Evolutionary conservation across 23 red algal species (phyloP).

Genomic region (Gracilaria caudata): DNA sequence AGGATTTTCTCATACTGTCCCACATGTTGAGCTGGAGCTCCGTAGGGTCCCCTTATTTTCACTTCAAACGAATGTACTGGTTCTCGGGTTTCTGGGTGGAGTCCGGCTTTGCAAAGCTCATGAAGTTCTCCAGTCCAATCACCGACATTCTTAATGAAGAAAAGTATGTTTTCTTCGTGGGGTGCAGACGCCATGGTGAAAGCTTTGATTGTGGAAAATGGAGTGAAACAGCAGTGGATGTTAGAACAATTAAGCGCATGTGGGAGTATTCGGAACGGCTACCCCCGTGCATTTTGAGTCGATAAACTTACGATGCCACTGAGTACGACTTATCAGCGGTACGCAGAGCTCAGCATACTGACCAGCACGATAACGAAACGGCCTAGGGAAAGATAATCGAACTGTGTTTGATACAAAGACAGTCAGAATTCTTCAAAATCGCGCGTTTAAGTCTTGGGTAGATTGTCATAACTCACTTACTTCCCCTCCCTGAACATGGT

Average conservation of each 20-base stretch:
- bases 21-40: slow-evolving; percentile 76
- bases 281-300: background rate
- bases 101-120: slow-evolving; percentile 29
- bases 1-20: slow-evolving; percentile 64
- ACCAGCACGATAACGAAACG: slow-evolving; percentile 69
- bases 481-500: background rate
- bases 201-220: background rate
- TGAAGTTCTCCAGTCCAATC: slow-evolving; percentile 69
- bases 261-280: background rate
- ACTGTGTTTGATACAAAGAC: slow-evolving; percentile 7
- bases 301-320: slow-evolving; percentile 75
- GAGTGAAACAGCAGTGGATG: background rate
- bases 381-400: slow-evolving; percentile 47
- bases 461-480: background rate
- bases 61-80: slow-evolving; percentile 47
- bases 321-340: slow-evolving; percentile 54
- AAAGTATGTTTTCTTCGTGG: slow-evolving; percentile 54
- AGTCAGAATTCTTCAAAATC: background rate
- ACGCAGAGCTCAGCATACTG: slow-evolving; percentile 76
- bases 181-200: slow-evolving; percentile 80
- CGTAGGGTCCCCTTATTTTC: slow-evolving; percentile 73
- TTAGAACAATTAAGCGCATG: background rate
- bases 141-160: slow-evolving; percentile 73
- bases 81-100: slow-evolving; percentile 26
- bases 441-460: background rate